phyloP scores from a whole-genome alignment of 148 eudicot genomes.

The Persicaria tinctoria region DNA sequence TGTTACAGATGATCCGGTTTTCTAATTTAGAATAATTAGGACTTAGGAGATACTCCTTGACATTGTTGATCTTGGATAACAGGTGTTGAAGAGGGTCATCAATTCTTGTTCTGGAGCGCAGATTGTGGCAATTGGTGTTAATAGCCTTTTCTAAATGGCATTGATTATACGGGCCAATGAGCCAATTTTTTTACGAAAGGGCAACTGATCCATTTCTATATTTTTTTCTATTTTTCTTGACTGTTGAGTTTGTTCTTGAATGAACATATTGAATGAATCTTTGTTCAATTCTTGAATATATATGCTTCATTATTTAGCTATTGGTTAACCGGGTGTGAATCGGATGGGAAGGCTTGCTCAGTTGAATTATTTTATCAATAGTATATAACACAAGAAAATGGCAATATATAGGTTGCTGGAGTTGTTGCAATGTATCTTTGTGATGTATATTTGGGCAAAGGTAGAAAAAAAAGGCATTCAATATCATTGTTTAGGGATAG shows the following conservation, averaged over 20 bases:
- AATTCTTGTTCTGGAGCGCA: background rate
- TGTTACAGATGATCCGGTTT: background rate
- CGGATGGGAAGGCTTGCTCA: background rate
- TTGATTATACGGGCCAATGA: no score
- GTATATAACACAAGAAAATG: no score
- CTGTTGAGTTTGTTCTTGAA: background rate
- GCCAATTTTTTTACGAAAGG: background rate
- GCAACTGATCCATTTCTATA: background rate
- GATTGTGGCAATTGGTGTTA: background rate
- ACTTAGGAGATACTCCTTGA: background rate
- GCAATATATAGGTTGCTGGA: no score
- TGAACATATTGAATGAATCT: background rate
- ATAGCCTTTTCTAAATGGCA: no score
- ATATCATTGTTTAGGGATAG: no score
- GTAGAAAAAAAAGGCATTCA: no score
- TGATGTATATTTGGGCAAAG: no score
- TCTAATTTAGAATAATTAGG: no score
- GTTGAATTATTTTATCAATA: background rate
- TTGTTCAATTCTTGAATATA: background rate
- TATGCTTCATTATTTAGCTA: background rate
- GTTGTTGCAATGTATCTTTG: no score
- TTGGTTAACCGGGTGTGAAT: background rate
- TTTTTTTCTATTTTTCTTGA: background rate
- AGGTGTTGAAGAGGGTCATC: background rate
- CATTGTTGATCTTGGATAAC: background rate